phyloP scores from a whole-genome alignment of 176 grass and related monocot genomes.

The Puccinellia tenuiflora region DNA sequence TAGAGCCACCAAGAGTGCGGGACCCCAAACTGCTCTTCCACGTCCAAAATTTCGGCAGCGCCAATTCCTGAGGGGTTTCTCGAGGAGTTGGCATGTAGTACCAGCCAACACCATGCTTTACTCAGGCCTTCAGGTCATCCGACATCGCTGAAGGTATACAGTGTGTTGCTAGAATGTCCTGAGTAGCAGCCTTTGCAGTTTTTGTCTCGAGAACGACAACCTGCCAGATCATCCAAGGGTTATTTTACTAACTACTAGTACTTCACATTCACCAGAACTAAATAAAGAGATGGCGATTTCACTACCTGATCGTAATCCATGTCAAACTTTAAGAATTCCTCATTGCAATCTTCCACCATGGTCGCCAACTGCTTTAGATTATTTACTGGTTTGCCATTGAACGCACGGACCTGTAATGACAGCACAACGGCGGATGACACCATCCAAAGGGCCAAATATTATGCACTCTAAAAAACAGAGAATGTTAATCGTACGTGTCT shows the following conservation, averaged over 20 bases:
- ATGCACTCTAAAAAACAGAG: neutral
- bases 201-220: slow-evolving; percentile 82
- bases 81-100: neutral
- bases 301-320: slow-evolving; percentile 90
- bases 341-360: slow-evolving; percentile 77
- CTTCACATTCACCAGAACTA: neutral
- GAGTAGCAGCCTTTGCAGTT: slow-evolving; percentile 79
- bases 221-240: slow-evolving; percentile 32
- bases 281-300: neutral
- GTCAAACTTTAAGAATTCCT: slow-evolving; percentile 83
- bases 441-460: neutral
- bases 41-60: neutral
- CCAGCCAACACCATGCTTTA: neutral
- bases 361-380: slow-evolving; percentile 78
- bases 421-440: neutral
- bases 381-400: slow-evolving; percentile 72
- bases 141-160: slow-evolving; percentile 95
- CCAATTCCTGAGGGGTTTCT: neutral
- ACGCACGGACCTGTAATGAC: slow-evolving; percentile 60
- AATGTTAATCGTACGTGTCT: neutral
- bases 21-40: neutral
- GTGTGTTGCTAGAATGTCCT: slow-evolving; percentile 80
- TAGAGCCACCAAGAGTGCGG: neutral
- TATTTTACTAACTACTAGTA: neutral
- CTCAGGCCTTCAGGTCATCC: slow-evolving; percentile 78